A percentile compares a stretch with the other conserved stretches of the same genome.
Conservation (phyloP, 768 basidiomycete genomes). For the Cyclocybe cylindracea region DNA sequence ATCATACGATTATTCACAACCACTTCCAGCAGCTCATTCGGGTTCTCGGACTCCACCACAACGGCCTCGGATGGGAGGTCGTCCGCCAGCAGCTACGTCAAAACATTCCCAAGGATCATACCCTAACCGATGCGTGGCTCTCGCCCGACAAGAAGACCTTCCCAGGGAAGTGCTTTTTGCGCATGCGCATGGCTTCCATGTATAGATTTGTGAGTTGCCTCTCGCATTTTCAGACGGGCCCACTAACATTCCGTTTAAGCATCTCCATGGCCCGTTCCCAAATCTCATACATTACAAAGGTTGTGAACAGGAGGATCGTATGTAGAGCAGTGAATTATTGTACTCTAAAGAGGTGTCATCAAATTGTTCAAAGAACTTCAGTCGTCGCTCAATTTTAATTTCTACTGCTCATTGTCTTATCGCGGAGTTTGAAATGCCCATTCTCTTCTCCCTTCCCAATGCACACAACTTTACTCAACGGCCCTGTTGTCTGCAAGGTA, state of each 20-base stretch:
- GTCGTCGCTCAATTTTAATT: no score
- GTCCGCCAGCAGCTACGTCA: slow-evolving; percentile 45
- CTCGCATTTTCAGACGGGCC: neutral
- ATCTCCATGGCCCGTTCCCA: slow-evolving; percentile 54
- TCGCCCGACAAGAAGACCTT: slow-evolving; percentile 47
- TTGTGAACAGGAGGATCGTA: slow-evolving; percentile 18
- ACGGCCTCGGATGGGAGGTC: slow-evolving; percentile 52
- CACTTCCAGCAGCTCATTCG: slow-evolving; percentile 62
- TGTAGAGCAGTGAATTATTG: neutral
- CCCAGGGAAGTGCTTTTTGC: slow-evolving; percentile 57
- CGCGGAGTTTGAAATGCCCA: slow-evolving; percentile 1
- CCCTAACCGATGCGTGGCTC: slow-evolving; percentile 51
- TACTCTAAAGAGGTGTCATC: neutral
- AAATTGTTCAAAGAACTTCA: neutral
- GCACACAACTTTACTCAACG: no score
- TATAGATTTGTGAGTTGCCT: slow-evolving; percentile 49
- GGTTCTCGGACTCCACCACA: slow-evolving; percentile 57
- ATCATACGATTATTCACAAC: slow-evolving; percentile 60
- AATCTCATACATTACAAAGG: slow-evolving; percentile 56
- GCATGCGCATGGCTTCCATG: slow-evolving; percentile 59
- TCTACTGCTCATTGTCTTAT: neutral
- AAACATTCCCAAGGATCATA: slow-evolving; percentile 47
- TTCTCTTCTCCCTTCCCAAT: no score
- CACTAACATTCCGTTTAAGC: slow-evolving; percentile 29
- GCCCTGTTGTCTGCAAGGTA: no score